Evolutionary conservation across 2,329 filamentous ascomycete genomes (phyloP), one percentile per base, ranked within the genome.

Genomic region (Alternaria sp.): DNA sequence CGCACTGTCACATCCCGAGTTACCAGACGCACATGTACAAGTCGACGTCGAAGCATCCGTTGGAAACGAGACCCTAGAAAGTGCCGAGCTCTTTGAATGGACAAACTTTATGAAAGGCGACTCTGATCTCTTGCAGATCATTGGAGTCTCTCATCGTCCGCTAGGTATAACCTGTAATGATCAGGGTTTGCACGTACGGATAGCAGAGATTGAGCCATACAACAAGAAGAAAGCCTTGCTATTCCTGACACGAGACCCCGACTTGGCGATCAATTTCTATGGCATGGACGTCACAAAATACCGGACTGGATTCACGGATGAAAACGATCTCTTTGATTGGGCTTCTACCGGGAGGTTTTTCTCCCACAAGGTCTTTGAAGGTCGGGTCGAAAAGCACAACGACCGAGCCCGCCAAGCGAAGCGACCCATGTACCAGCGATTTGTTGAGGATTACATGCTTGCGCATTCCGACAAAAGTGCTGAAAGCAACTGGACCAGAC

Each of bases 111-210:
- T 86, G 64, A 82, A 89, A 37, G 84, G 86, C 0, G 91, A 94
- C 66, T 89, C 90, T n/a, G 91, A 94, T 66, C 69, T 87, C 2
- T 88, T 88, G 83, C 89, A 86, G 58, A 82, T 88, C 8, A 72
- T 94, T 0, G 89, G 90, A 5, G 81, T 84, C 17, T 84, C 82
- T 8, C 85, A 91, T 61, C 83, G 88, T 0, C 84, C 83, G 0
- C 84, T 86, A 34, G 90, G 90, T 2, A 83, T 95, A 7, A 90
- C 86, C 0, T 79, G 86, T 24, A 88, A 87, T 63, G 85, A 91
- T 50, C 74, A 72, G 11, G 89, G 86, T 2, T 75, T 95, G 1
- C 86, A 84, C 71, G 67, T 94, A 0, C 85, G 90, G 0, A 83
- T 93, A 14, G 81, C 84, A 4, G 88, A 92, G 70, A 86, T 93